Percentiles rank a stretch among this genome's conserved stretches.
These are phyloP conservation scores for Papiliotrema terrestris DNA, from an alignment of 1,284 basidiomycete species.

Conservation along the genomic window DNA sequence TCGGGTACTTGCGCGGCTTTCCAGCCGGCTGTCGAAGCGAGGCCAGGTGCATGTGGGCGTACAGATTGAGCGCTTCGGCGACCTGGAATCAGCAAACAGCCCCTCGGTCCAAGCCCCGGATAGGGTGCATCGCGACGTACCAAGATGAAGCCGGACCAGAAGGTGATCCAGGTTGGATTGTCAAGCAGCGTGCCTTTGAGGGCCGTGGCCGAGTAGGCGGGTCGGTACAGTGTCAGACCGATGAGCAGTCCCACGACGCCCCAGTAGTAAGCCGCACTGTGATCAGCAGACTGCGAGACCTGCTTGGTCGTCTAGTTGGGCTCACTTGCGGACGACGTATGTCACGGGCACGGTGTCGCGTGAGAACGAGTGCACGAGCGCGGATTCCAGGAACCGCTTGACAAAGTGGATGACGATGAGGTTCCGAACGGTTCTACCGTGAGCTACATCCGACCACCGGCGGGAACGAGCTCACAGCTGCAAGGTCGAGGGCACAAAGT, in stretches of 20 bases:
- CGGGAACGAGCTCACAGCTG: constrained; percentile 28
- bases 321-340: constrained; percentile 88
- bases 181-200: constrained; percentile 68
- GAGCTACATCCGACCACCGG: neutral
- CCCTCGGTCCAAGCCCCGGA: too few relatives aligned
- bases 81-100: constrained; percentile 56
- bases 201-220: constrained; percentile 58
- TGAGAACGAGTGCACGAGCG: constrained; percentile 93
- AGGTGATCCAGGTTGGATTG: constrained; percentile 64
- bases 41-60: constrained; percentile 77
- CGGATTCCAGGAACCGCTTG: constrained; percentile 90
- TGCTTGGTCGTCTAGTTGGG: too few relatives aligned
- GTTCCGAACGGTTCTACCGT: constrained; percentile 65
- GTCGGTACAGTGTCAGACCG: constrained; percentile 75
- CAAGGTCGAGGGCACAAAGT: constrained; percentile 33
- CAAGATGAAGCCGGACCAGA: constrained; percentile 66
- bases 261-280: constrained; percentile 83
- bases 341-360: constrained; percentile 86
- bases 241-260: constrained; percentile 74
- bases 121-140: too few relatives aligned
- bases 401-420: constrained; percentile 82
- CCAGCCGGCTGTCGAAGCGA: constrained; percentile 77
- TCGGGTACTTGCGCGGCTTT: constrained; percentile 75
- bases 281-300: neutral
- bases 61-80: constrained; percentile 81